phyloP scores from a whole-genome alignment of 495 filamentous ascomycete genomes.

The Hyaloscypha variabilis region DNA sequence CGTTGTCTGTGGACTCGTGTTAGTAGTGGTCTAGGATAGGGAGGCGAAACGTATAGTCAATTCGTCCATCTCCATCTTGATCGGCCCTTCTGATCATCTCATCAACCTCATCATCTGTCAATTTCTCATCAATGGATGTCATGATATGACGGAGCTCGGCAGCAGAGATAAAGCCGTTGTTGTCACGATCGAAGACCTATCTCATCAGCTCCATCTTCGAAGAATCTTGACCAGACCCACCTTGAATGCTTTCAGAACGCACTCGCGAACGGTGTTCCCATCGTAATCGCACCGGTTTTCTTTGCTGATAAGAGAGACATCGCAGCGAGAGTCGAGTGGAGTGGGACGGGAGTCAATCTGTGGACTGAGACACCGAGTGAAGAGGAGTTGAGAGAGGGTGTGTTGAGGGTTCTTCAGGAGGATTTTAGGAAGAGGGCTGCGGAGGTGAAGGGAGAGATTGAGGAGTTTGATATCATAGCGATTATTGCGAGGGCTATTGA shows the following conservation, averaged over 20 bases:
- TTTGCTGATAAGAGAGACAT: too few relatives aligned
- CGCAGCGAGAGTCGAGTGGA: too few relatives aligned
- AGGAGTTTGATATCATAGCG: too few relatives aligned
- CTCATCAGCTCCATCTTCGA: neutral
- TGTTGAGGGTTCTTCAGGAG: too few relatives aligned
- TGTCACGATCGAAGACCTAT: constrained; percentile 98
- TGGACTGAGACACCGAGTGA: too few relatives aligned
- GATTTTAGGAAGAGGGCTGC: too few relatives aligned
- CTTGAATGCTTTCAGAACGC: constrained; percentile 70
- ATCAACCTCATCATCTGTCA: constrained; percentile 99
- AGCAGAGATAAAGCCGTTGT: constrained; percentile 99
- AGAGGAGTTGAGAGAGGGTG: too few relatives aligned
- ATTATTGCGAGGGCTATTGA: too few relatives aligned
- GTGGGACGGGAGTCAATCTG: too few relatives aligned
- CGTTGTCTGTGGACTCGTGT: constrained; percentile 71
- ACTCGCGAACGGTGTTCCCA: too few relatives aligned
- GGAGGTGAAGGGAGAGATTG: too few relatives aligned
- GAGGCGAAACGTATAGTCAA: constrained; percentile 77
- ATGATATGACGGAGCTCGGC: constrained; percentile 98
- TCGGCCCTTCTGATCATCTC: constrained; percentile 99
- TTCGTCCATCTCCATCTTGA: constrained; percentile 93
- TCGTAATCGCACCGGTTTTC: too few relatives aligned
- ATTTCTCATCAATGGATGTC: constrained; percentile 99
- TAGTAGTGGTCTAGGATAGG: neutral
- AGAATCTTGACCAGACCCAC: constrained; percentile 27